phyloP scores from a whole-genome alignment of 75 land plant genomes.

The Cupressus sempervirens region DNA sequence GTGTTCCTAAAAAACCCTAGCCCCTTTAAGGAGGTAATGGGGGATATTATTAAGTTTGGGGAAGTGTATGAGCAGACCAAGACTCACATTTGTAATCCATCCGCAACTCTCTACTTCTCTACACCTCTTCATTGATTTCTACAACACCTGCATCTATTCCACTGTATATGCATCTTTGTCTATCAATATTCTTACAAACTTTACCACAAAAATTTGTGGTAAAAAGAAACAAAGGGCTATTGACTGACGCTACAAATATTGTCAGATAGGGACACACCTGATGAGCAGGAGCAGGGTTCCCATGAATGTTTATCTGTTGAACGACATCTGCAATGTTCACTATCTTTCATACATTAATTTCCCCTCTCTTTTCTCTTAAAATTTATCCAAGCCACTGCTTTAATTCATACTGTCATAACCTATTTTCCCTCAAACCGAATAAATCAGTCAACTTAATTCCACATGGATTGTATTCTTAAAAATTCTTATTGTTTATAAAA shows the following conservation, averaged over 20 bases:
- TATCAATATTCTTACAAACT: too few relatives aligned
- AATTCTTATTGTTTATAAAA: too few relatives aligned
- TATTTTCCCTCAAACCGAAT: too few relatives aligned
- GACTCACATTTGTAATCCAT: slow-evolving; percentile 22
- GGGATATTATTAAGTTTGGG: too few relatives aligned
- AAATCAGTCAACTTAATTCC: too few relatives aligned
- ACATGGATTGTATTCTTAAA: too few relatives aligned
- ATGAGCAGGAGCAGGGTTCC: slow-evolving; percentile 41
- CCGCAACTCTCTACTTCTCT: slow-evolving; percentile 34
- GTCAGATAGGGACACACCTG: slow-evolving; percentile 15
- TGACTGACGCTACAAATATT: background rate
- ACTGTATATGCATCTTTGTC: slow-evolving; percentile 17
- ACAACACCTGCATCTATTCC: slow-evolving; percentile 41
- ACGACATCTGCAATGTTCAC: slow-evolving; percentile 33
- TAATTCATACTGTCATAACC: too few relatives aligned
- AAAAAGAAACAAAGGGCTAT: background rate
- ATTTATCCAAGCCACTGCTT: background rate
- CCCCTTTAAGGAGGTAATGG: too few relatives aligned
- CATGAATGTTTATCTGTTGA: slow-evolving; percentile 31
- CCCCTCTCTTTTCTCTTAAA: background rate
- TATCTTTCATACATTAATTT: background rate
- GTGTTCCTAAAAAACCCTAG: too few relatives aligned
- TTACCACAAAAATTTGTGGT: background rate
- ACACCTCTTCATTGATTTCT: slow-evolving; percentile 45
- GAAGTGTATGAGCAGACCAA: too few relatives aligned